Percentiles rank a stretch among this genome's conserved stretches.
phyloP scores from a whole-genome alignment of 768 basidiomycete species.

The Mrakia hoshinonis region DNA sequence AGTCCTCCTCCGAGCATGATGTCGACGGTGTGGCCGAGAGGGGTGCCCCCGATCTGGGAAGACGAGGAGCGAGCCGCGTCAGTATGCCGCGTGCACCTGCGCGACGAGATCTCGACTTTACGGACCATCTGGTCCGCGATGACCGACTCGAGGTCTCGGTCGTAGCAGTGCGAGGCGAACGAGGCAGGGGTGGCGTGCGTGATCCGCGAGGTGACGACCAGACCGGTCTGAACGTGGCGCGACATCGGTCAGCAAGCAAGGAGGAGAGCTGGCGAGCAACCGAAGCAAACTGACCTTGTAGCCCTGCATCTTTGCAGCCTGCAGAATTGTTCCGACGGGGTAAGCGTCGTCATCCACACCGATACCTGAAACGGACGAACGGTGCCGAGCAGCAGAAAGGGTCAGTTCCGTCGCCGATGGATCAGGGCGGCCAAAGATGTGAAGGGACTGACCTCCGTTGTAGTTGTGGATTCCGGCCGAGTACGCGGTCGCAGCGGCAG shows the following conservation, averaged over 20 bases:
- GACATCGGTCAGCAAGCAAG: background rate
- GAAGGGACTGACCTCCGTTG: too few relatives aligned
- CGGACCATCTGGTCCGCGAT: constrained; percentile 32
- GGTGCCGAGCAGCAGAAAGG: too few relatives aligned
- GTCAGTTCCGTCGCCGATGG: too few relatives aligned
- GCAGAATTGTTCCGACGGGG: constrained; percentile 34
- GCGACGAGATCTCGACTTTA: too few relatives aligned
- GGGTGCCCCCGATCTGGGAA: background rate
- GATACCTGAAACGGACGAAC: too few relatives aligned
- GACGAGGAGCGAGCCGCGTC: too few relatives aligned
- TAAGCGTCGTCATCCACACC: constrained; percentile 16
- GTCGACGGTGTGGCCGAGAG: constrained; percentile 33
- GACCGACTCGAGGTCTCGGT: constrained; percentile 30
- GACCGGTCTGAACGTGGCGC: too few relatives aligned
- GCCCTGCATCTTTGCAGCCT: constrained; percentile 34
- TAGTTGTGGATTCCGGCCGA: constrained; percentile 31
- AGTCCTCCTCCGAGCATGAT: constrained; percentile 35
- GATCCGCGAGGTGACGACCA: constrained; percentile 27
- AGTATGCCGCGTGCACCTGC: too few relatives aligned
- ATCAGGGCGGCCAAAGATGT: too few relatives aligned
- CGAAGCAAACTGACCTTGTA: constrained; percentile 20
- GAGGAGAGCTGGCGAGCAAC: background rate
- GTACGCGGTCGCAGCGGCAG: constrained; percentile 37
- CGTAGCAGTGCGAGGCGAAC: constrained; percentile 35
- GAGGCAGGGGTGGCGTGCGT: constrained; percentile 20